Evolutionary conservation across 257 asterid genomes (phyloP).

Genomic region (Solanum chaucha): DNA sequence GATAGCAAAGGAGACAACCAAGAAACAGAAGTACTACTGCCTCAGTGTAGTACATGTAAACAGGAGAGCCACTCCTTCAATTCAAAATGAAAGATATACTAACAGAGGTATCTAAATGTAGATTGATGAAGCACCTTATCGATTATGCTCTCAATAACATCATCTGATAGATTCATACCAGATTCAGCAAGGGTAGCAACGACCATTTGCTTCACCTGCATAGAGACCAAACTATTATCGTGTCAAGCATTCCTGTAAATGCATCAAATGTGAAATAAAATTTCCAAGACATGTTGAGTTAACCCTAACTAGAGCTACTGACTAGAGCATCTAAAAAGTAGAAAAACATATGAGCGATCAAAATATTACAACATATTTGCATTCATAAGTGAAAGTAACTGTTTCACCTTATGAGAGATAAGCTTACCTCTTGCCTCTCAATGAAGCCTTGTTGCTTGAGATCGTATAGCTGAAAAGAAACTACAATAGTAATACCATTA

Average conservation of each 20-base stretch:
- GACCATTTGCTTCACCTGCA: slow-evolving; percentile 91
- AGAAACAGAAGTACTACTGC: not conserved
- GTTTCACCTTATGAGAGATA: not conserved
- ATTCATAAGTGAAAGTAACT: not conserved
- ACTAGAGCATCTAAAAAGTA: not conserved
- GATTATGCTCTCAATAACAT: slow-evolving; percentile 71
- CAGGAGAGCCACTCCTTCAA: not conserved
- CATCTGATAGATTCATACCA: slow-evolving; percentile 89
- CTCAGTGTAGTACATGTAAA: not conserved
- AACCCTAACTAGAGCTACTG: not conserved
- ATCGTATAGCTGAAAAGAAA: slow-evolving; percentile 78
- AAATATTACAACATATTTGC: not conserved
- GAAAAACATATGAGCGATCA: not conserved
- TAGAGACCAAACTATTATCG: not conserved
- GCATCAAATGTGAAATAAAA: not conserved
- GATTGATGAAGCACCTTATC: slow-evolving; percentile 39
- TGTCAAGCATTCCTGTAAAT: not conserved
- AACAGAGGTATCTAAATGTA: not conserved
- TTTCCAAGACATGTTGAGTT: not conserved
- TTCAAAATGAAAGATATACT: not conserved
- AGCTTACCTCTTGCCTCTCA: slow-evolving; percentile 74
- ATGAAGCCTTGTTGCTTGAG: slow-evolving; percentile 90
- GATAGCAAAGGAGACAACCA: not conserved
- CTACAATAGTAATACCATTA: slow-evolving; percentile 24
- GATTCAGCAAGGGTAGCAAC: slow-evolving; percentile 97